A percentile compares a stretch with the other conserved stretches of the same genome.
phyloP scores from a whole-genome alignment of 2,329 filamentous ascomycete genomes.

The Aspergillaceae sp. region DNA sequence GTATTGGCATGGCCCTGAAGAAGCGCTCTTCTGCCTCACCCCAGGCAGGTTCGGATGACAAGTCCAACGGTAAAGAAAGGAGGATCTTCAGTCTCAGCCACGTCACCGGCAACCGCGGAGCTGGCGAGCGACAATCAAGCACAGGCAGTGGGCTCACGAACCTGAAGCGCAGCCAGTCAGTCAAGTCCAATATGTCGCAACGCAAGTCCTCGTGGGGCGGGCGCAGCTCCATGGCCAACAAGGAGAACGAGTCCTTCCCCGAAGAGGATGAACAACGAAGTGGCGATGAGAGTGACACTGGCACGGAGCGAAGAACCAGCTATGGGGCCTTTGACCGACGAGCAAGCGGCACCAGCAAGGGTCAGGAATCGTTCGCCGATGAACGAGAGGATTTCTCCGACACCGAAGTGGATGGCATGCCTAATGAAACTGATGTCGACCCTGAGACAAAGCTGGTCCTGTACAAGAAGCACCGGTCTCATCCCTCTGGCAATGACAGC shows the following conservation, averaged over 20 bases:
- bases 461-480: constrained; percentile 13
- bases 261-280: constrained; percentile 52
- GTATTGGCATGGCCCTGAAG: constrained; percentile 42
- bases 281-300: constrained; percentile 42
- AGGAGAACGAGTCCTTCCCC: constrained; percentile 56
- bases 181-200: constrained; percentile 53
- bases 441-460: constrained; percentile 19
- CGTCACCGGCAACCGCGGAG: constrained; percentile 62
- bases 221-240: constrained; percentile 34
- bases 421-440: constrained; percentile 1
- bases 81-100: constrained; percentile 87
- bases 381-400: constrained; percentile 8
- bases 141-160: constrained; percentile 42
- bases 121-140: constrained; percentile 24
- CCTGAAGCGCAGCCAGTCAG: constrained; percentile 70
- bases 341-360: constrained; percentile 17
- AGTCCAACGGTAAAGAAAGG: constrained; percentile 49
- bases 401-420: constrained; percentile 12
- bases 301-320: constrained; percentile 38
- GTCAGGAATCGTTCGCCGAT: constrained; percentile 1
- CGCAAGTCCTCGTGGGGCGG: constrained; percentile 65
- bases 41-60: constrained; percentile 35
- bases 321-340: constrained; percentile 23
- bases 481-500: constrained; percentile 13
- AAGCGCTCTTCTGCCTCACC: constrained; percentile 33